Evolutionary conservation across 345 rosid genomes (phyloP), one percentile per base, ranked within the genome.

Genomic region (Citrus hindsii): DNA sequence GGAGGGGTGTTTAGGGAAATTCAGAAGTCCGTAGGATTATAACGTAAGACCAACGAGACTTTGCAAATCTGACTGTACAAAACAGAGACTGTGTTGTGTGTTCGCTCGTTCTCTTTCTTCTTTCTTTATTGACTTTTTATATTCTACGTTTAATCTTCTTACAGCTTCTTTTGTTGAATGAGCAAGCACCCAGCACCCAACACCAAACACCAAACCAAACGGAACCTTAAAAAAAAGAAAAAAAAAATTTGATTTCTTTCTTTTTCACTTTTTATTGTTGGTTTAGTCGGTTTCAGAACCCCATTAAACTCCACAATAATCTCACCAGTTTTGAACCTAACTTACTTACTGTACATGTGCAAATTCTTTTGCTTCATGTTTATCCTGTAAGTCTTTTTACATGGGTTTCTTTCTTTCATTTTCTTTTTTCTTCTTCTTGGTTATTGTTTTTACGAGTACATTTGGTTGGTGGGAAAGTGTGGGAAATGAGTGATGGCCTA

Each of bases 141-240:
- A 74, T 74, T 79, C 79, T 59, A 53, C 46, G 76, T 82, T 78
- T 79, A 67, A 60, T 80, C 74, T 77, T 77, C 16, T 78, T 76
- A 40, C 67, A 86, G 89, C 86, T 85, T 86, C 89, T 80, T 74
- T 81, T 85, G 82, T 88, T 86, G 89, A 86, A 89, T 79, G 80
- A 67, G 73, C 76, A 24, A 53, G 5, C 14, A 10, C 48, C 16
- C 48, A 75, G 62, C 78, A 7, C 38, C 38, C 8, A 30, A 0
- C 78, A 72, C 74, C 81, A 61, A 75, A 55, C 80, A 60, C 82
- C 81, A 76, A 66, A 67, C 80, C 84, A 73, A 74, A 76, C 77
- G 77, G 80, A 82, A 69, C 81, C 77, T 60, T 61, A 8, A 70
- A 60, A 51, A 65, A 30, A 5, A 32, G 8, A 53, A 38, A 9